Base-by-base conservation (phyloP, 179 eudicot genomes). In the Drosera spatulata region DNA sequence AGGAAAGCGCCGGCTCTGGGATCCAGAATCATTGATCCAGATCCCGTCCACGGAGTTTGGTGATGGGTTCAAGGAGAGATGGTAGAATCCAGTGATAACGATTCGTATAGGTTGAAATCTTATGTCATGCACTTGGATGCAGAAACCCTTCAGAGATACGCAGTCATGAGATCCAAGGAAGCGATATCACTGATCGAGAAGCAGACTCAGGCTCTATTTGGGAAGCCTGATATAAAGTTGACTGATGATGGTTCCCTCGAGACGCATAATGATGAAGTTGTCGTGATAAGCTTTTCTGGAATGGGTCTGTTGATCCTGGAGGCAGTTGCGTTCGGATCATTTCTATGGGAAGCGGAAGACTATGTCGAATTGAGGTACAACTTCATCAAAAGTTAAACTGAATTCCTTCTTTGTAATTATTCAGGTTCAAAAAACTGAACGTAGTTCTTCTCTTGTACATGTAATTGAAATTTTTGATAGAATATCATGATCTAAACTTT, bases 151-250 rank as follows among this genome's bases (percentile, higher is more conserved):
- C 93, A 86, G 73, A 79, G 88, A 59, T 93, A 89, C 33, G 97
- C 97, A 6, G 85, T 94, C 39, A 74, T 93, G 67, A 81, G 99
- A 69, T 89, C 97, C 3, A 83, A 74, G 54, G 99, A 89, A 79
- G 86, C 94, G 3, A 67, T 86, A 52, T 84, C 95, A 14, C 69
- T 89, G 76, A 86, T 93, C 4, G 99, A 93, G 64, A 89, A 73
- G 78, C 99, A 93, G 63, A 93, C 99, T 3, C 99, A 89, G 64
- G 90, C 97, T n/a, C 67, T 93, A 73, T 93, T 93, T 59, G 99
- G 97, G 43, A 84, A 78, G 63, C 99, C 99, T 0, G 97, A 89
- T 75, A 85, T 93, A 42, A 78, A 39, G 68, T 73, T 86, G 12
- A 42, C 69, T 3, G 78, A 73, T 3, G 86, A 81, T 56, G 96